A percentile compares a stretch with the other conserved stretches of the same genome.
Conservation (phyloP, 495 filamentous ascomycete genomes). For the Tricharina praecox region DNA sequence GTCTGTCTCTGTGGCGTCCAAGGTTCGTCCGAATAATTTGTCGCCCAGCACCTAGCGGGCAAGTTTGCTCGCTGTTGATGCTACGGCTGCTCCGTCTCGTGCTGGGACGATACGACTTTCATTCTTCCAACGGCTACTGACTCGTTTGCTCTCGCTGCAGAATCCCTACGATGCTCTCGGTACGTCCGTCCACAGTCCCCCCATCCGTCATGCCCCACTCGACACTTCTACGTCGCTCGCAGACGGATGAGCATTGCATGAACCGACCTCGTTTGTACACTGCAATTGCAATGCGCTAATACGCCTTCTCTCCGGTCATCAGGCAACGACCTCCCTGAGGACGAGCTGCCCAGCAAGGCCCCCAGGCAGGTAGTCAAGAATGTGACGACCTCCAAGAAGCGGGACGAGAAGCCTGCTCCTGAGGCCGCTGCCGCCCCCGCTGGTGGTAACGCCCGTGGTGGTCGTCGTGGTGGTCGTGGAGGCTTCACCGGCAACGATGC, state of each 20-base stretch:
- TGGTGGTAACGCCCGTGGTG: slow-evolving; percentile 28
- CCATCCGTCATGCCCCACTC: too few relatives aligned
- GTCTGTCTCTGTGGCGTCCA: slow-evolving; percentile 41
- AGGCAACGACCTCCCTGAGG: slow-evolving; percentile 84
- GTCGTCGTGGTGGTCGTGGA: slow-evolving; percentile 32
- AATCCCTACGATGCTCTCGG: slow-evolving; percentile 82
- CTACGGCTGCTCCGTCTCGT: too few relatives aligned
- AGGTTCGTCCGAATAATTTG: slow-evolving; percentile 40
- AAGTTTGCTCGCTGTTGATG: not conserved
- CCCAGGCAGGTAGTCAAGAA: slow-evolving; percentile 78
- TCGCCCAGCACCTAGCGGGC: too few relatives aligned
- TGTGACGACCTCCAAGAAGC: slow-evolving; percentile 63
- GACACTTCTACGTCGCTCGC: too few relatives aligned
- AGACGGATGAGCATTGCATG: too few relatives aligned
- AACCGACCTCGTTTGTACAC: too few relatives aligned
- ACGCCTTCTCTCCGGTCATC: too few relatives aligned
- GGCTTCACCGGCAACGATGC: slow-evolving; percentile 60
- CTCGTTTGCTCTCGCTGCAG: slow-evolving; percentile 30
- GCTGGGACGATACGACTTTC: too few relatives aligned
- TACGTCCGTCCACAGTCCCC: slow-evolving; percentile 31
- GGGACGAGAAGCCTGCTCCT: slow-evolving; percentile 68
- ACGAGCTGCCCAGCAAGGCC: slow-evolving; percentile 56
- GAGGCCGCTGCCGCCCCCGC: slow-evolving; percentile 28
- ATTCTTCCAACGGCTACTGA: too few relatives aligned
- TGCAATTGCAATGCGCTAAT: too few relatives aligned